Conservation (phyloP, 1,284 basidiomycete species). For the Neolentinus lepideus region DNA sequence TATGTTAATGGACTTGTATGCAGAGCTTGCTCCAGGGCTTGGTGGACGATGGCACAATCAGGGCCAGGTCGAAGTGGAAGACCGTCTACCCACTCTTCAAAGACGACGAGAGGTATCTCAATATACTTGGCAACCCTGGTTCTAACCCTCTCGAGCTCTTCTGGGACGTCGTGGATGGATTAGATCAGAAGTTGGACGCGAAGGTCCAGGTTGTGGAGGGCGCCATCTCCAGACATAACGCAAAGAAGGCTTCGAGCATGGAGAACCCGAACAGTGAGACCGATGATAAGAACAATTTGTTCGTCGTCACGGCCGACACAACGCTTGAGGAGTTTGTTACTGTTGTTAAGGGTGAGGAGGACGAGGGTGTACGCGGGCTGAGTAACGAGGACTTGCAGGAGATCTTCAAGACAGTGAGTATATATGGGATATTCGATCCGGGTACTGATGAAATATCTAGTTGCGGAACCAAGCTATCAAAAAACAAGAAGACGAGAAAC, state of each 20-base stretch:
- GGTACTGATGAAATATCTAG: slow-evolving; percentile 28
- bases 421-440: background rate
- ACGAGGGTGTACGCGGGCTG: slow-evolving; percentile 40
- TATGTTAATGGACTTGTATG: background rate
- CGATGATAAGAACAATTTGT: slow-evolving; percentile 30
- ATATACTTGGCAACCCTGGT: slow-evolving; percentile 86
- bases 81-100: slow-evolving; percentile 74
- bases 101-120: slow-evolving; percentile 76
- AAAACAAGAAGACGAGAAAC: slow-evolving; percentile 73
- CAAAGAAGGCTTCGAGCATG: slow-evolving; percentile 20
- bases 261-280: slow-evolving; percentile 23
- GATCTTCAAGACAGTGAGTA: slow-evolving; percentile 63
- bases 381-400: slow-evolving; percentile 47
- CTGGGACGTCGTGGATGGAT: slow-evolving; percentile 87
- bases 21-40: slow-evolving; percentile 70
- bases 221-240: slow-evolving; percentile 46
- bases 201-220: slow-evolving; percentile 62
- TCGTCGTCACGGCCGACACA: slow-evolving; percentile 49
- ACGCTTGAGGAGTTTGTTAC: slow-evolving; percentile 52
- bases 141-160: slow-evolving; percentile 94
- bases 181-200: slow-evolving; percentile 80
- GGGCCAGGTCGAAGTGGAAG: slow-evolving; percentile 87
- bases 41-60: slow-evolving; percentile 60
- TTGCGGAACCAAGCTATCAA: slow-evolving; percentile 65
- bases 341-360: slow-evolving; percentile 47